Conservation (phyloP, 1,284 basidiomycete genomes). For the Cryptococcus floricola region DNA sequence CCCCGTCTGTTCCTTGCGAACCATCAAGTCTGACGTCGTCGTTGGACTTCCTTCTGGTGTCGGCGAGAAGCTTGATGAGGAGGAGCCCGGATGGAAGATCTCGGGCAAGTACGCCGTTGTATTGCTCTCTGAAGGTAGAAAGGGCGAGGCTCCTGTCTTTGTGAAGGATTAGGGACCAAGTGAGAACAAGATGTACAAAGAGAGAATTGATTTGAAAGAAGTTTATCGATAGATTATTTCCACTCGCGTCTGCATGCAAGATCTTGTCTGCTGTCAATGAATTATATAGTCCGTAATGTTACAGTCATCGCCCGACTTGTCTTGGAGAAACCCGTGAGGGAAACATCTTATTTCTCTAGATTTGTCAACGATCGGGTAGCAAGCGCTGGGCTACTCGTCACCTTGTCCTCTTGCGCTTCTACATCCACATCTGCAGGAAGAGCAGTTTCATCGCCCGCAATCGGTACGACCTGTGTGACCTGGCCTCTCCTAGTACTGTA, state of each 20-base stretch:
- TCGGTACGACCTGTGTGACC: not conserved
- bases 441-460: not conserved
- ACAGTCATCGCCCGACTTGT: too few species aligned
- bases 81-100: constrained; percentile 95
- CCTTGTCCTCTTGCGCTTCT: not conserved
- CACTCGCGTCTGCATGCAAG: not conserved
- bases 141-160: constrained; percentile 50
- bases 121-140: constrained; percentile 75
- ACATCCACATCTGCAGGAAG: not conserved
- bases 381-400: too few species aligned
- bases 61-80: constrained; percentile 75
- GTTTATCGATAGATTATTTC: not conserved
- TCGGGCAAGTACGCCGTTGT: constrained; percentile 92
- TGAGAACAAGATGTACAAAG: not conserved
- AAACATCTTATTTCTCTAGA: too few species aligned
- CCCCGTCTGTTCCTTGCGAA: constrained; percentile 75
- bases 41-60: constrained; percentile 63
- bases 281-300: too few species aligned
- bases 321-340: too few species aligned
- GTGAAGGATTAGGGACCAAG: constrained; percentile 1
- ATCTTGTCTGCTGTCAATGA: too few species aligned
- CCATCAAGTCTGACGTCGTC: constrained; percentile 77
- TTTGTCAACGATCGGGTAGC: too few species aligned
- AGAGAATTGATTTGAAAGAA: not conserved
- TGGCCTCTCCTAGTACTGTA: constrained; percentile 13